These are phyloP conservation scores for Wickerhamomyces strasburgensis DNA, from an alignment of 805 yeast species.

Conservation along the genomic window DNA sequence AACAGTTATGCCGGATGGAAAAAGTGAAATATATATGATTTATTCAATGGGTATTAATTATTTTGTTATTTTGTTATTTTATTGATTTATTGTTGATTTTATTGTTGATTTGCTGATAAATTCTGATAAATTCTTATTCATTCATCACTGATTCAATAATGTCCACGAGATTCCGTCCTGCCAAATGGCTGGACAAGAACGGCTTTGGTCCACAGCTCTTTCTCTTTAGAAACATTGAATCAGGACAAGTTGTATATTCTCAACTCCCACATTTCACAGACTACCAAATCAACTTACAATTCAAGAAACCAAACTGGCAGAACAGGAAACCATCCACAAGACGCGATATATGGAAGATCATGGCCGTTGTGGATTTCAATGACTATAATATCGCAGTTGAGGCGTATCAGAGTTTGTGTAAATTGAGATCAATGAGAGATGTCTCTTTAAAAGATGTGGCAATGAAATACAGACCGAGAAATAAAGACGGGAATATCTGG, in stretches of 20 bases:
- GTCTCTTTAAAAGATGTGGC: slow-evolving; percentile 55
- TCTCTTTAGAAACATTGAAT: slow-evolving; percentile 77
- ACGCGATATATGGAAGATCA: slow-evolving; percentile 83
- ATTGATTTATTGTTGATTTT: too few species aligned
- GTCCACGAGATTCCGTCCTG: slow-evolving; percentile 43
- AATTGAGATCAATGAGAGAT: slow-evolving; percentile 72
- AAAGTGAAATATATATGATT: too few species aligned
- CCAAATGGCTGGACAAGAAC: slow-evolving; percentile 52
- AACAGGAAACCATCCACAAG: slow-evolving; percentile 76
- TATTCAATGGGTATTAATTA: too few species aligned
- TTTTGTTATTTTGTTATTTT: too few species aligned
- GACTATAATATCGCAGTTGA: slow-evolving; percentile 60
- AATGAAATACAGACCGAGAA: slow-evolving; percentile 61
- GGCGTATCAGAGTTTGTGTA: slow-evolving; percentile 69
- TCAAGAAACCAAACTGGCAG: slow-evolving; percentile 83
- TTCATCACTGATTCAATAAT: slow-evolving; percentile 6
- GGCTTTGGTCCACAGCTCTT: slow-evolving; percentile 79
- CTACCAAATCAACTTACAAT: slow-evolving; percentile 47
- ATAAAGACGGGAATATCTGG: slow-evolving; percentile 80
- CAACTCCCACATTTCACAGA: slow-evolving; percentile 65
- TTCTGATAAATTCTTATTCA: too few species aligned
- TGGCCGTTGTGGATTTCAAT: slow-evolving; percentile 75
- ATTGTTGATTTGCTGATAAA: too few species aligned
- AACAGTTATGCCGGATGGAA: too few species aligned
- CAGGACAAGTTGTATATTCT: slow-evolving; percentile 86